Conservation (phyloP, 2,329 filamentous ascomycete genomes). For the Botrytis fabae region DNA sequence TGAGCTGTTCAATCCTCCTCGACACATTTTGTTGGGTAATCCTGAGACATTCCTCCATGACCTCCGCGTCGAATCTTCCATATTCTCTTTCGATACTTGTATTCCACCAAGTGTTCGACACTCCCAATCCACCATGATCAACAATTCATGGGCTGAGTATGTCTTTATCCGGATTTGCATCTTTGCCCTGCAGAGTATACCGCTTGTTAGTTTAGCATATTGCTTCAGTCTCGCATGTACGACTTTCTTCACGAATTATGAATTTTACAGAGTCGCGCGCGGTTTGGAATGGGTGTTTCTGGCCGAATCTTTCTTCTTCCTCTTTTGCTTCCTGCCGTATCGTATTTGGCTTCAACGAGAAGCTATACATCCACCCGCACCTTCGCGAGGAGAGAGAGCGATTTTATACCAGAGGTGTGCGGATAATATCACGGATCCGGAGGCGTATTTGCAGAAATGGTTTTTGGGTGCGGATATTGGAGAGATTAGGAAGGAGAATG, state of each 20-base stretch:
- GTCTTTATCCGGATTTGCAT: slow-evolving; percentile 50
- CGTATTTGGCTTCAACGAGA: slow-evolving; percentile 52
- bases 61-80: neutral
- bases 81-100: neutral
- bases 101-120: neutral
- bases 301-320: slow-evolving; percentile 56
- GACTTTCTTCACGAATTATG: slow-evolving; percentile 39
- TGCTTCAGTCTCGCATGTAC: slow-evolving; percentile 40
- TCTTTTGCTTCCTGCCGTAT: slow-evolving; percentile 54
- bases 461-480: slow-evolving; percentile 53
- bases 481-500: slow-evolving; percentile 58
- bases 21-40: slow-evolving; percentile 1
- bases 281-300: slow-evolving; percentile 46
- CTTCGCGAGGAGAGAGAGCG: slow-evolving; percentile 48
- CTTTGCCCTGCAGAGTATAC: slow-evolving; percentile 49
- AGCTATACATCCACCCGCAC: slow-evolving; percentile 50
- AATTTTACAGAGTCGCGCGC: slow-evolving; percentile 37
- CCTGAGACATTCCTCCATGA: neutral
- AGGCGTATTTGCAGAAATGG: slow-evolving; percentile 57
- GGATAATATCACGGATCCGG: slow-evolving; percentile 52
- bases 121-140: slow-evolving; percentile 38
- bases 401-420: slow-evolving; percentile 53
- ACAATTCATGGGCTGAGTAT: slow-evolving; percentile 39
- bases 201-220: slow-evolving; percentile 52
- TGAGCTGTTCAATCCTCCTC: neutral